Evolutionary conservation across 148 eudicot species (phyloP).

Genomic region (Spergularia bocconei): DNA sequence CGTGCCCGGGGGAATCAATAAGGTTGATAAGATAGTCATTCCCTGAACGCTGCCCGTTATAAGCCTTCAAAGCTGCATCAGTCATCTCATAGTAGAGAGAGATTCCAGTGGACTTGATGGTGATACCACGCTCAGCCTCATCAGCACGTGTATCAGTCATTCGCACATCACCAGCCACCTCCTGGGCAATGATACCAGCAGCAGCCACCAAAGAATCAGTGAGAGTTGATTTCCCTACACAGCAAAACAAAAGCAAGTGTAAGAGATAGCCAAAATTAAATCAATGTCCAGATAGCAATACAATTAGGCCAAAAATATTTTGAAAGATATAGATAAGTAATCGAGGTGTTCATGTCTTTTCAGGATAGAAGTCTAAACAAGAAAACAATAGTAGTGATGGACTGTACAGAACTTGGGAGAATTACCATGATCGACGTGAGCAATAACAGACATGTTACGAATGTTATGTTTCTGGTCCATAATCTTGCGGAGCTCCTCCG

Average conservation of each 20-base stretch:
- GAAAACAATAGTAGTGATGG: not conserved
- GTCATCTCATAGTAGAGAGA: constrained; percentile 24
- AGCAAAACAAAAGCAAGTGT: not conserved
- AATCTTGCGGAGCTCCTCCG: constrained; percentile 25
- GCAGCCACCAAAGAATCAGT: constrained; percentile 30
- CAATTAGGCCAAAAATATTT: too few relatives aligned
- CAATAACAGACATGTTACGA: constrained; percentile 29
- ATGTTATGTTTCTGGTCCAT: constrained; percentile 28
- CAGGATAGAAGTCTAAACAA: too few relatives aligned
- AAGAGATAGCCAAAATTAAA: not conserved
- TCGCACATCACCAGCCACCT: constrained; percentile 24
- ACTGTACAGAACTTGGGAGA: not conserved
- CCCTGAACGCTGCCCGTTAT: constrained; percentile 10
- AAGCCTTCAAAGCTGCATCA: constrained; percentile 15
- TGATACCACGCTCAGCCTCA: constrained; percentile 39
- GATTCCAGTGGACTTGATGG: constrained; percentile 30
- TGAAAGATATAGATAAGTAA: too few relatives aligned
- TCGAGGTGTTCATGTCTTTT: too few relatives aligned
- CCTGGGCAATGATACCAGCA: constrained; percentile 32
- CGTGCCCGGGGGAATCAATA: constrained; percentile 27
- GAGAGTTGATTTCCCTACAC: constrained; percentile 24
- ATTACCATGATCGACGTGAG: constrained; percentile 28
- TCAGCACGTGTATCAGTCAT: constrained; percentile 30
- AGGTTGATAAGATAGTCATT: constrained; percentile 24
- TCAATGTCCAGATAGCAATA: too few relatives aligned